Evolutionary conservation across 1,284 basidiomycete genomes (phyloP), one percentile per base, ranked within the genome.

Genomic region (Neolentinus lepideus): DNA sequence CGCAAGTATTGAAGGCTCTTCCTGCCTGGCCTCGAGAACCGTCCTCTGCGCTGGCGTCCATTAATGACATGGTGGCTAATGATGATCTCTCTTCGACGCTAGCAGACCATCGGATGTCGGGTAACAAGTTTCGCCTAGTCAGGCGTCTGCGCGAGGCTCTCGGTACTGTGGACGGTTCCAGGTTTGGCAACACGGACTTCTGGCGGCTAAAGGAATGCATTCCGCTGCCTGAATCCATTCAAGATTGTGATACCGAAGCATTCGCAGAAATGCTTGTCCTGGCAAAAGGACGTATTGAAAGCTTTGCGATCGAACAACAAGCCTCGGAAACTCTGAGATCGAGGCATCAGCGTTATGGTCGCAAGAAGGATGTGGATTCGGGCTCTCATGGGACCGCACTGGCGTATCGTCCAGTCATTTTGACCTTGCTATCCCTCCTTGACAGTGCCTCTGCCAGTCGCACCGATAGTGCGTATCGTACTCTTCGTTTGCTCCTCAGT

Each of bases 141-240:
- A 78, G 83, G 33, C 78, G 79, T 33, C 70, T 92, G 25, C 71
- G 73, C 2, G 76, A 81, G 16, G 64, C 67, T 14, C 47, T 25
- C 22, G 67, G 67, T 3, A 62, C 69, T 9, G 75, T 78, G 43
- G 65, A 69, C 21, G 67, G 70, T 54, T 66, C 66, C 2, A 72
- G 74, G 25, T 90, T 90, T 58, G 70, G 80, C 2, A 71, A 69
- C 53, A 73, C 73, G 1, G 83, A 88, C 59, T 94, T 95, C 66
- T 95, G 92, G 92, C 78, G 81, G 36, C 71, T 95, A 62, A 92
- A 91, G 64, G 80, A 83, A 19, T 84, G 78, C 61, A 86, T 94
- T 38, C 86, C 86, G 2, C 56, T 73, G 1, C 61, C 61, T 1
- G 69, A 75, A 2, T 69, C 77, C 25, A 68, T 90, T 26, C 78